Evolutionary conservation across 2,329 filamentous ascomycete genomes (phyloP).

Genomic region (Stagonosporopsis rhizophila): DNA sequence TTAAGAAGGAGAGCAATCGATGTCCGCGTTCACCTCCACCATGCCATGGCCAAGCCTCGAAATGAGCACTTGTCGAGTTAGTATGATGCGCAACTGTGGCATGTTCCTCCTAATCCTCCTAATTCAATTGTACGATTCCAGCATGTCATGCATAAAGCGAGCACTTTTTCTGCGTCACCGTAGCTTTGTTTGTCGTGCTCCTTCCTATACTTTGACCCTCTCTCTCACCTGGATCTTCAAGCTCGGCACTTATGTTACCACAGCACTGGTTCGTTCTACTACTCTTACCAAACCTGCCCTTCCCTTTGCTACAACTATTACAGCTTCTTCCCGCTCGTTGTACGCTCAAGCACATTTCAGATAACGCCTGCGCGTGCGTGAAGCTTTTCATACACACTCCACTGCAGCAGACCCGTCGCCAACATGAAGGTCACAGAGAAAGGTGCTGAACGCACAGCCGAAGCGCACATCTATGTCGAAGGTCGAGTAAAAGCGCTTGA

Average conservation of each 20-base stretch:
- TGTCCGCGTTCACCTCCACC: conserved; percentile 2
- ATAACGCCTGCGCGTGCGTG: neutral
- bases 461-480: conserved; percentile 36
- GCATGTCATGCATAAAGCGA: neutral
- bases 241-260: neutral
- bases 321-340: neutral
- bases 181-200: neutral
- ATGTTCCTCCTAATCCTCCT: neutral
- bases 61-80: neutral
- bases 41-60: neutral
- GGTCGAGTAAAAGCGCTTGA: conserved; percentile 32
- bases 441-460: conserved; percentile 42
- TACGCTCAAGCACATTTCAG: neutral
- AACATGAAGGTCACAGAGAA: conserved; percentile 51
- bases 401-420: neutral
- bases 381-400: neutral
- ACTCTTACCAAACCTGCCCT: neutral
- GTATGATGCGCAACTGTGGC: neutral
- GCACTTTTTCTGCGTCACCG: neutral
- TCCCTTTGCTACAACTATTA: neutral
- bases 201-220: neutral
- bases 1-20: neutral
- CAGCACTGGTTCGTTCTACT: neutral
- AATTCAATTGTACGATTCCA: neutral
- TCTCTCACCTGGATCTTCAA: conserved; percentile 2